Percentiles rank a stretch among this genome's conserved stretches.
Conservation (phyloP, 257 asterid species). For the Nicotiana tomentosiformis region DNA sequence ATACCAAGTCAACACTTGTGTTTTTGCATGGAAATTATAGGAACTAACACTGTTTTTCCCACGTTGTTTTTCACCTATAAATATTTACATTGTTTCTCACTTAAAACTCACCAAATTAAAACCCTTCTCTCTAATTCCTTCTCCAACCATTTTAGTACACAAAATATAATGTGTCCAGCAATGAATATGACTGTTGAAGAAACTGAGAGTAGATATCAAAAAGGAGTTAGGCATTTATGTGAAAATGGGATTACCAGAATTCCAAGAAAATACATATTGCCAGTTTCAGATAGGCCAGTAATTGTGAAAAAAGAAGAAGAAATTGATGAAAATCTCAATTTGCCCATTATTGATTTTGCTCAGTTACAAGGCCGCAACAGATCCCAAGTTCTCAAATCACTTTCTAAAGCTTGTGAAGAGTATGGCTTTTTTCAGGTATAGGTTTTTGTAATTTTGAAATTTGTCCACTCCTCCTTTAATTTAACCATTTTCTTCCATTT, state of each 20-base stretch:
- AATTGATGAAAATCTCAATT: constrained; percentile 1
- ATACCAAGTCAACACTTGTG: background rate
- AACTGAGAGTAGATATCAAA: constrained; percentile 10
- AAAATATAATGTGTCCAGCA: constrained; percentile 4
- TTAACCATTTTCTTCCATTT: background rate
- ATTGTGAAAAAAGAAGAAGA: background rate
- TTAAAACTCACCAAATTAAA: background rate
- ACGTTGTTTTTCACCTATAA: background rate
- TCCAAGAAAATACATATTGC: constrained; percentile 27
- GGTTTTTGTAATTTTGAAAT: background rate
- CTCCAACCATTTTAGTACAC: background rate
- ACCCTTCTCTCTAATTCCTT: background rate
- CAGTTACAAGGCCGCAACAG: constrained; percentile 24
- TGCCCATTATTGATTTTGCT: constrained; percentile 31
- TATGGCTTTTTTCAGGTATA: constrained; percentile 33
- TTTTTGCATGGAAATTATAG: background rate
- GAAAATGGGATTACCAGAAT: constrained; percentile 15
- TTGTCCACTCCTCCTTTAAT: background rate
- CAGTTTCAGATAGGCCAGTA: constrained; percentile 23
- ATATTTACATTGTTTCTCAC: background rate
- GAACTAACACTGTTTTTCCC: background rate
- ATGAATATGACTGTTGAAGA: background rate
- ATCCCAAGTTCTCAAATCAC: constrained; percentile 18
- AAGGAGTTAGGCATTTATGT: constrained; percentile 28
- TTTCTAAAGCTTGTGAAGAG: constrained; percentile 26